Percentiles rank a stretch among this genome's conserved stretches.
phyloP scores from a whole-genome alignment of 805 yeast species.

The Clavispora vitiphila region DNA sequence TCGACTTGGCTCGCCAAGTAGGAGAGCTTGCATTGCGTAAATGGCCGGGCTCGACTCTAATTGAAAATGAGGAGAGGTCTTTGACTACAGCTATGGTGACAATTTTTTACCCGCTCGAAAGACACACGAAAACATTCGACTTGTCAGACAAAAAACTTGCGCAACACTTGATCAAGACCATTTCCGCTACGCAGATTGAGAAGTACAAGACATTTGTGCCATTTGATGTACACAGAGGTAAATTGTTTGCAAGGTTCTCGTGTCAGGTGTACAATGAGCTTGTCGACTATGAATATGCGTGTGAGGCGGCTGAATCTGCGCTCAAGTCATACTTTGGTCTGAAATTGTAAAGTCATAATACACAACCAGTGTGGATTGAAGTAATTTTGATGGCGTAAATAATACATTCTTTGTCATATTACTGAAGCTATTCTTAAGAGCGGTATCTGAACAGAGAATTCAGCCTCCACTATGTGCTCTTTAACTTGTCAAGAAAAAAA shows the following conservation, averaged over 20 bases:
- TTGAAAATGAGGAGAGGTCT: conserved; percentile 32
- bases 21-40: conserved; percentile 33
- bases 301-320: conserved; percentile 19
- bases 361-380: no score
- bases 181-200: conserved; percentile 5
- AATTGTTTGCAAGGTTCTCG: conserved; percentile 41
- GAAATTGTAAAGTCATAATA: not conserved
- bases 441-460: no score
- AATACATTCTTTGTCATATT: no score
- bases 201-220: conserved; percentile 45
- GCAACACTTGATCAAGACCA: conserved; percentile 2
- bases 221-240: conserved; percentile 32
- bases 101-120: conserved; percentile 31
- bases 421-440: no score
- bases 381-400: no score
- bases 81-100: conserved; percentile 41
- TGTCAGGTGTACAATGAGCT: conserved; percentile 58
- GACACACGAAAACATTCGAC: conserved; percentile 6
- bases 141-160: not conserved
- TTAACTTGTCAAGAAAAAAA: no score
- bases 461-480: no score
- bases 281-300: conserved; percentile 46
- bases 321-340: conserved; percentile 13
- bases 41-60: conserved; percentile 33
- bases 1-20: conserved; percentile 40